Evolutionary conservation across 2,329 filamentous ascomycete genomes (phyloP), one percentile per base, ranked within the genome.

Genomic region (Gliomastix tumulicola): DNA sequence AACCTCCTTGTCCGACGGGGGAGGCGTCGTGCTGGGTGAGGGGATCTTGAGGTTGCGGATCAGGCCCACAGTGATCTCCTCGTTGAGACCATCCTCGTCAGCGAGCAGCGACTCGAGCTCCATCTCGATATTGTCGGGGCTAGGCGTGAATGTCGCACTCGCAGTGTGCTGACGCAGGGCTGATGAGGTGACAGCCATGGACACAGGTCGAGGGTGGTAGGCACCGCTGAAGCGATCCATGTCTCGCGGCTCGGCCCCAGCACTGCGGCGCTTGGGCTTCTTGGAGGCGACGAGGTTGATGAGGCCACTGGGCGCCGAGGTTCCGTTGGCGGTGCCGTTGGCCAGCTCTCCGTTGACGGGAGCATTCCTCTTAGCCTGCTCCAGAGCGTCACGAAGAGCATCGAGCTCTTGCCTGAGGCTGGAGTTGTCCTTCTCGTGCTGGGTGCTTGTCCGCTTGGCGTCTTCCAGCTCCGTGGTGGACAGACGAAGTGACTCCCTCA

Each of bases 11-110:
- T 98, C 92, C 15, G 88, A 95, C 10, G 92, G 90, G 36, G 89
- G 84, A 16, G 90, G 89, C 36, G 79, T 90, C 22, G 85, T 82
- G 55, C 81, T 86, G 32, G 92, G 90, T 10, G 83, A 81, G 16
- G 92, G 92, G 44, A 98, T 97, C 74, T 94, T 96, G 48, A 98
- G 76, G 57, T 96, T 96, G 56, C 84, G 82, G 59, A 98, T 97
- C 42, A 98, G 73, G 43, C 92, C 92, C 75, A 96, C 84, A 1
- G 89, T 92, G 35, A 98, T 88, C 66, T 98, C 92, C 50, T 97
- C 89, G 51, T 98, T 97, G 46, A 98, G 73, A 42, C 85, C 87
- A 50, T 97, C 89, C 62, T 98, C 92, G 54, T 97, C 90, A 31
- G 89, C 88, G 45, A 98, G 79, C 37, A 98, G 76, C 46, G 84